These are phyloP conservation scores for Psilocybe mexicana DNA, from an alignment of 1,284 basidiomycete genomes.

Conservation along the genomic window DNA sequence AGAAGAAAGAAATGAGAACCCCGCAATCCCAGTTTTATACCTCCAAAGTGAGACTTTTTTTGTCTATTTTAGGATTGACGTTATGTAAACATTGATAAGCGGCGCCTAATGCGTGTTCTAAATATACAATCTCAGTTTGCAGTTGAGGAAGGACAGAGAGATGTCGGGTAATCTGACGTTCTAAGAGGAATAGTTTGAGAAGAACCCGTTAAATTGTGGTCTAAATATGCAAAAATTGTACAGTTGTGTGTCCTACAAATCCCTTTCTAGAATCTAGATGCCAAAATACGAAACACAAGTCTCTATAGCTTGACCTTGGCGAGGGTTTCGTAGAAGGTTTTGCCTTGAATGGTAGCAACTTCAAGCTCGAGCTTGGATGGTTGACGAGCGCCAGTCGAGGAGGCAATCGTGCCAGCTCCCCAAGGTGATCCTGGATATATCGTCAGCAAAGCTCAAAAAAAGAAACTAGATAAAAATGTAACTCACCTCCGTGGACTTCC, in stretches of 20 bases:
- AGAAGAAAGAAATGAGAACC: neutral
- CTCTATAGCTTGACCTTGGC: conserved; percentile 32
- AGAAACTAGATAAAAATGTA: neutral
- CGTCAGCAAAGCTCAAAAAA: neutral
- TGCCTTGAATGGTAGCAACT: conserved; percentile 68
- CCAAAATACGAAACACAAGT: no score
- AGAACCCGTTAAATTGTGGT: no score
- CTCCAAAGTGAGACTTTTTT: neutral
- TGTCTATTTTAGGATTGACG: no score
- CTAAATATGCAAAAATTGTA: no score
- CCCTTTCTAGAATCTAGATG: no score
- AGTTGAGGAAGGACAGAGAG: no score
- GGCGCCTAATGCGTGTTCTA: neutral
- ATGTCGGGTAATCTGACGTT: no score
- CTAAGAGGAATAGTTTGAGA: no score
- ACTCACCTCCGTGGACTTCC: conserved; percentile 72
- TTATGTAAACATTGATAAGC: no score
- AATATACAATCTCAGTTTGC: neutral
- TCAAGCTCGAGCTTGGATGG: conserved; percentile 66
- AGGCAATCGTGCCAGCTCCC: conserved; percentile 74
- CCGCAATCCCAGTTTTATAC: neutral
- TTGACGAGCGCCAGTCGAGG: conserved; percentile 63
- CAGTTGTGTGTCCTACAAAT: neutral
- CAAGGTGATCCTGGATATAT: conserved; percentile 55
- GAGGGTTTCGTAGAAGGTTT: conserved; percentile 54